Evolutionary conservation across 495 filamentous ascomycete species (phyloP), one percentile per base, ranked within the genome.

Genomic region (Neurospora intermedia): DNA sequence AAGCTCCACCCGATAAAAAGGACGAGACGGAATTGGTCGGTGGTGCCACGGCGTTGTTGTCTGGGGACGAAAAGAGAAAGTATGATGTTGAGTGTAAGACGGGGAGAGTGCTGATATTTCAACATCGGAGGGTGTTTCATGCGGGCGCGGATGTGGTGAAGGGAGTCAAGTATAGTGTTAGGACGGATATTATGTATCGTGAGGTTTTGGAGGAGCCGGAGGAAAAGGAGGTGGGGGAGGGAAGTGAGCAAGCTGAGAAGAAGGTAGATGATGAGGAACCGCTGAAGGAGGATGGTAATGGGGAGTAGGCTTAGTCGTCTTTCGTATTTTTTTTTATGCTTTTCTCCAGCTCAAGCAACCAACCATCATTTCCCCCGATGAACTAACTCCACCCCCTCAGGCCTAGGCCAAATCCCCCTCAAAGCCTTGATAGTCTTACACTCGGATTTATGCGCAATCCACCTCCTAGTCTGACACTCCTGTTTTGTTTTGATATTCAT

Each of bases 161-260:
- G n/a, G 93, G 93, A 0, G 83, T 87, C 13, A 96, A 96, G 81
- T 91, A 90, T 75, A 95, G 91, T 0, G 85, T 96, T 81, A 83
- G 93, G 73, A 89, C 90, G 11, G 93, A 97, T 83, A 74, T 95
- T 40, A 89, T 96, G 90, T 96, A 92, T 76, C 80, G 85, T 77
- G 73, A 72, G 74, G 69, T 76, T n/a, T 13, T 66, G 23, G 18
- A 42, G 31, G 69, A 76, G 38, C 18, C 48, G 15, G 31, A 27
- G n/a, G 8, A 20, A 2, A 3, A 45, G 18, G 18, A 69, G 31
- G 18, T 46, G 18, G 69, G 4, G 42, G 0, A 54, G 70, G 16
- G 0, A 13, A 18, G 4, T 8, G 11, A 54, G 39, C 10, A 39
- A 45, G n/a, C 18, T 16, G 38, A 59, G 27, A 42, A 46, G 18